phyloP scores from a whole-genome alignment of 768 basidiomycete genomes.

The Pisolithus sp. region DNA sequence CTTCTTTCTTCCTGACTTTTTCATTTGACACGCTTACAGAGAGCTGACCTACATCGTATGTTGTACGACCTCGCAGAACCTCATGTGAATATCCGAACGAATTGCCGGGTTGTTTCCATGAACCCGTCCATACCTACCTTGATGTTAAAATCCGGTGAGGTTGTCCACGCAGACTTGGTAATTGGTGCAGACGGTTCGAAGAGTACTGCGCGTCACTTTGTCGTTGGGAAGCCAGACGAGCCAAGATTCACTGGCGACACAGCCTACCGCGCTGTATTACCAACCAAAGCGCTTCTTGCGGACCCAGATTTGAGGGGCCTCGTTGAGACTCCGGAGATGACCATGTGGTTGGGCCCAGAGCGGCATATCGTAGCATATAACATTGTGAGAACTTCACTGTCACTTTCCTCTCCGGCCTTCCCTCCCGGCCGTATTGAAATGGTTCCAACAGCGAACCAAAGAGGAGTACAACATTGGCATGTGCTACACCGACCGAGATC shows the following conservation, averaged over 20 bases:
- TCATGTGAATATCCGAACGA: constrained; percentile 31
- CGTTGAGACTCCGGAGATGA: constrained; percentile 47
- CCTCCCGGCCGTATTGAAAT: too few species aligned
- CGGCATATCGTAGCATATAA: constrained; percentile 40
- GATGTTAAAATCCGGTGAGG: constrained; percentile 37
- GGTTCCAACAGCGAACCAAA: constrained; percentile 23
- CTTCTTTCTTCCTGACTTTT: neutral
- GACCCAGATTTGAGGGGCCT: constrained; percentile 48
- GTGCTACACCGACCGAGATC: constrained; percentile 32
- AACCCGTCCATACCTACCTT: constrained; percentile 28
- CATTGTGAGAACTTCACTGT: constrained; percentile 28
- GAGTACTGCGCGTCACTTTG: constrained; percentile 41
- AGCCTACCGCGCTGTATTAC: constrained; percentile 52
- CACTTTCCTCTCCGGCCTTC: too few species aligned
- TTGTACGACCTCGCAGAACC: constrained; percentile 31
- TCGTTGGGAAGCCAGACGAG: constrained; percentile 41
- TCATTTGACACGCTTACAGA: constrained; percentile 10
- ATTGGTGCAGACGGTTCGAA: constrained; percentile 50
- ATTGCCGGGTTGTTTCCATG: constrained; percentile 30
- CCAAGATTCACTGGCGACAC: constrained; percentile 55
- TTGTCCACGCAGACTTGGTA: constrained; percentile 37
- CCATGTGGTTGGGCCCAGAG: constrained; percentile 53
- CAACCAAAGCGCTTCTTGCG: constrained; percentile 35
- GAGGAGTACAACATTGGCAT: constrained; percentile 42
- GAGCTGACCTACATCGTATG: constrained; percentile 43